Conservation (phyloP, 306 rosid genomes). For the Casuarina glauca region DNA sequence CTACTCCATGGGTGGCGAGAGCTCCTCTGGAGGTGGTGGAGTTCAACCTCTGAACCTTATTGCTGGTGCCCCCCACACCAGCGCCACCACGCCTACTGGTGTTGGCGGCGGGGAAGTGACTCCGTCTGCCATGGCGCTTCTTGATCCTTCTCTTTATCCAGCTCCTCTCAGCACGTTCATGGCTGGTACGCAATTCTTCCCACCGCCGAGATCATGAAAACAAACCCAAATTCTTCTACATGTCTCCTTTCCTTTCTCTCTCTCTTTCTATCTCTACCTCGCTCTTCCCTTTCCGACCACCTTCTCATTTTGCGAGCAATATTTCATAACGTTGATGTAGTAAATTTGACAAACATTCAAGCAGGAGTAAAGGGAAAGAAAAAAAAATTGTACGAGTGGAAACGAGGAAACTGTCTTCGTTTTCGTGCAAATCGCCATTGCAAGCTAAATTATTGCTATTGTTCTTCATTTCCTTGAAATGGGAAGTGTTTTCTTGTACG, state of each 20-base stretch:
- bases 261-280: slow-evolving; percentile 16
- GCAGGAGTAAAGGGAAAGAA: slow-evolving; percentile 21
- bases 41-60: slow-evolving; percentile 64
- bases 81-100: slow-evolving; percentile 10
- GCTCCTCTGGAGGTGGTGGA: slow-evolving; percentile 51
- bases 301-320: slow-evolving; percentile 13
- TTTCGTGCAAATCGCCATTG: slow-evolving; percentile 34
- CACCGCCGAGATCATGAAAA: slow-evolving; percentile 87
- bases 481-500: slow-evolving; percentile 24
- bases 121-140: slow-evolving; percentile 32
- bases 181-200: slow-evolving; percentile 99
- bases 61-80: slow-evolving; percentile 19
- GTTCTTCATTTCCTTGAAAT: slow-evolving; percentile 26
- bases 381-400: slow-evolving; percentile 21
- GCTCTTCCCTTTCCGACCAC: slow-evolving; percentile 9
- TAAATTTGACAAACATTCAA: slow-evolving; percentile 35
- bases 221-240: slow-evolving; percentile 2
- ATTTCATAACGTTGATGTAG: slow-evolving; percentile 30
- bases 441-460: slow-evolving; percentile 6
- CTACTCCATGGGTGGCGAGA: slow-evolving; percentile 44
- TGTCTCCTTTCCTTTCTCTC: slow-evolving; percentile 11
- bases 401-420: slow-evolving; percentile 28
- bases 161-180: slow-evolving; percentile 75
- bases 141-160: slow-evolving; percentile 71
- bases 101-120: slow-evolving; percentile 32